Base-by-base conservation (phyloP, 768 basidiomycete genomes). In the Neoboletus magnificus region DNA sequence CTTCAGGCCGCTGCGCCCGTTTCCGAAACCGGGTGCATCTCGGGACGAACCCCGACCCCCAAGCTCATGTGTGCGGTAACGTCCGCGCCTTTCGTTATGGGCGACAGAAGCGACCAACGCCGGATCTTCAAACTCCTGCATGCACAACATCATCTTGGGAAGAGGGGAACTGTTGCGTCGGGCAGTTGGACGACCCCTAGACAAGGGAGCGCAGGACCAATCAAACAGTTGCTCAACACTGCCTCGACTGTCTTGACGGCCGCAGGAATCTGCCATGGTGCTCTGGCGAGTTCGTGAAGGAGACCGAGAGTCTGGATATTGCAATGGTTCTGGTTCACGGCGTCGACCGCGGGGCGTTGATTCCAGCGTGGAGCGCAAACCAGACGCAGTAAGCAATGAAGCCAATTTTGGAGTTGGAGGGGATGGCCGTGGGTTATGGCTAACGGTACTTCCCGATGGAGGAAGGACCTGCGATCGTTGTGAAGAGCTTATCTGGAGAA, bases 1-100 rank as follows among this genome's bases (percentile, higher is more conserved):
- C 63, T 80, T 59, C 48, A 89, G 68, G 8, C 86, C 87, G 59
- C 85, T 88, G 48, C 86, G 80, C 50, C 86, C 86, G 40, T 73
- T 73, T 6, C 85, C 86, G 55, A 72, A 83, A 10, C 86, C 86
- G 36, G 86, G 86, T 3, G 82, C 85, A 36, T 76, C 72, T n/a
- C 70, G 71, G 33, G 73, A 72, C 45, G 62, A 62, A 30, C 71
- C 74, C 20, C 72, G 58, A 2, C 73, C 79, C 41, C 80, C 78
- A 49, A 86, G 69, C 63, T 86, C 84, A 7, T 82, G 77, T 9
- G 73, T 75, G 52, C 80, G 75, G 53, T 79, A 72, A 6, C 86
- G 77, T 15, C 87, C 87, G 56, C 87, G 74, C 46, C 71, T 66
- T 33, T 73, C 69, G 47, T 70, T 61, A 16, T 64, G 50, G 32